A percentile compares a stretch with the other conserved stretches of the same genome.
Conservation (phyloP, 345 rosid species). For the Hibiscus tridactylites region DNA sequence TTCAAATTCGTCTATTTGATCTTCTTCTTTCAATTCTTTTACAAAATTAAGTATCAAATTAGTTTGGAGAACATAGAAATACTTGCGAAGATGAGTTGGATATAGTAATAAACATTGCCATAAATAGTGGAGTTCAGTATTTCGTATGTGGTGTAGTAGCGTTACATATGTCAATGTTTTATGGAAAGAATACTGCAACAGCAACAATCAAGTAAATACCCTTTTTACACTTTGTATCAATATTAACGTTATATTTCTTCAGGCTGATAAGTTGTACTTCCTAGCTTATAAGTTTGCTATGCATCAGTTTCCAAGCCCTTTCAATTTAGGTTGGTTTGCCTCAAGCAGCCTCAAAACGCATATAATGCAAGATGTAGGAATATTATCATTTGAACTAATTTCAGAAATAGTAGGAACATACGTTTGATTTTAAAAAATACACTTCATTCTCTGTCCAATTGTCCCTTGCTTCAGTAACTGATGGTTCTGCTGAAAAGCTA, state of each 20-base stretch:
- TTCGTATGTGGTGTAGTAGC: neutral
- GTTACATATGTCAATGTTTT: neutral
- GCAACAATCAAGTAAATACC: neutral
- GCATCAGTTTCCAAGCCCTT: neutral
- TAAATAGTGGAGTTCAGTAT: neutral
- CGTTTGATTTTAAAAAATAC: neutral
- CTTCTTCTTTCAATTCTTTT: neutral
- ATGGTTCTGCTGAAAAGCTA: neutral
- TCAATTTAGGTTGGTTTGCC: neutral
- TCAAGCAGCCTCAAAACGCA: neutral
- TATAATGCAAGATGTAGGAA: neutral
- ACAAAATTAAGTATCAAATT: neutral
- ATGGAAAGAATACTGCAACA: neutral
- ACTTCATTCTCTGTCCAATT: neutral
- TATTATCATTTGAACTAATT: neutral
- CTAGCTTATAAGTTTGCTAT: neutral
- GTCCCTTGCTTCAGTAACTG: neutral
- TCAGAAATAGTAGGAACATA: neutral
- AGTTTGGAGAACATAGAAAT: neutral
- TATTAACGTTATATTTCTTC: neutral
- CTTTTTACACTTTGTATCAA: neutral
- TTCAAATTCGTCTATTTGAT: neutral
- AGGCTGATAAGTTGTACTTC: neutral
- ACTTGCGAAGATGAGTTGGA: neutral
- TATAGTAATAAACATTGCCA: neutral